A percentile compares a stretch with the other conserved stretches of the same genome.
Conservation (phyloP, 2,329 filamentous ascomycete genomes). For the Colletotrichum sp. region DNA sequence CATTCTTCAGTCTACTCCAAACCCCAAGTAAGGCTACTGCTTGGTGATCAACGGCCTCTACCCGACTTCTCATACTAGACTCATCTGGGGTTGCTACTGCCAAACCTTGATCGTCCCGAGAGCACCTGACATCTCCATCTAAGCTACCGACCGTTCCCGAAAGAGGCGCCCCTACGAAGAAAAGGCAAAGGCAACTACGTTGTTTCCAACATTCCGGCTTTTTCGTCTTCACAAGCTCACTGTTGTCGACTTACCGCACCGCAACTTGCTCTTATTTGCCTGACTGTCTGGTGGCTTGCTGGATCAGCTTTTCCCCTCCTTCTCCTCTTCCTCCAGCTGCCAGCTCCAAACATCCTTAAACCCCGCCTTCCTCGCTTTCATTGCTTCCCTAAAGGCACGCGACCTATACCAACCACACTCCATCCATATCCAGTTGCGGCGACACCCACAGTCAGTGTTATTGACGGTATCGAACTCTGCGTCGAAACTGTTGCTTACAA, state of each 20-base stretch:
- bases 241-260: not conserved
- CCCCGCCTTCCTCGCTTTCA: not conserved
- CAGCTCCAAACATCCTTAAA: not conserved
- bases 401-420: not conserved
- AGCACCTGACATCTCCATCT: constrained; percentile 12
- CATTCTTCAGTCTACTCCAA: not conserved
- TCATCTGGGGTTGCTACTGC: not conserved
- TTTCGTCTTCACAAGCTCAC: constrained; percentile 2
- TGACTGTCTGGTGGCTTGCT: not conserved
- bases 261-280: not conserved
- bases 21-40: not conserved
- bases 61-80: not conserved
- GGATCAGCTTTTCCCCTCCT: not conserved
- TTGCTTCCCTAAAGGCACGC: not conserved
- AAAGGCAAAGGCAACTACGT: not conserved
- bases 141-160: constrained; percentile 4
- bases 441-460: not conserved
- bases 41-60: not conserved
- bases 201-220: not conserved
- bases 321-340: not conserved
- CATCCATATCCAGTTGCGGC: not conserved
- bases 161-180: not conserved
- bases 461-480: not conserved
- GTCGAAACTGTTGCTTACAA: not conserved
- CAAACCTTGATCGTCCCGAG: not conserved